These are phyloP conservation scores for Wallacemonas rigidus DNA, from an alignment of 208 protist species.

Conservation along the genomic window DNA sequence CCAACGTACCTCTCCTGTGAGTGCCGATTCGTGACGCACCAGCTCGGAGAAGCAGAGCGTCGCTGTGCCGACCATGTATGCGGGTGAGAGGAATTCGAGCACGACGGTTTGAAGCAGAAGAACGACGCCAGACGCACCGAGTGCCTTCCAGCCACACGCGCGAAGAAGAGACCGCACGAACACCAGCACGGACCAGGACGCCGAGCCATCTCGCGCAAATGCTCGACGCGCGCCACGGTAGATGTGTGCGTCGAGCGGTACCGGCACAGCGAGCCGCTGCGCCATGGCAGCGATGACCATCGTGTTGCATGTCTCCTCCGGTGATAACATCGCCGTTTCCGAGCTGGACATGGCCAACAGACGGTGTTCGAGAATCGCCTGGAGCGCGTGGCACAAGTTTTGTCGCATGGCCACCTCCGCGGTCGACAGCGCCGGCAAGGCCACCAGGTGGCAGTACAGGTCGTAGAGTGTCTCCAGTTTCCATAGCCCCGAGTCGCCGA, in stretches of 20 bases:
- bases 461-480: constrained; percentile 24
- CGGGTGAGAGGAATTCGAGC: constrained; percentile 5
- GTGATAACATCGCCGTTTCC: not conserved
- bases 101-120: not conserved
- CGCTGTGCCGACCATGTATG: not conserved
- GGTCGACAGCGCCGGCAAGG: not conserved
- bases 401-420: constrained; percentile 15
- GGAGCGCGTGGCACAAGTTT: constrained; percentile 30
- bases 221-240: not conserved
- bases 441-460: constrained; percentile 20
- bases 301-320: constrained; percentile 1
- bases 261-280: not conserved
- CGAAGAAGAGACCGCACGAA: not conserved
- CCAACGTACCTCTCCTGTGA: not conserved
- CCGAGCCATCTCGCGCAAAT: constrained; percentile 3
- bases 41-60: constrained; percentile 4
- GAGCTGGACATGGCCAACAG: not conserved
- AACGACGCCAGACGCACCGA: not conserved
- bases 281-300: constrained; percentile 1
- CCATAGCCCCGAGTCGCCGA: not conserved
- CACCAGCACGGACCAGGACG: not conserved
- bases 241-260: not conserved
- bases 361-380: constrained; percentile 23
- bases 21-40: not conserved
- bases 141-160: not conserved